phyloP scores from a whole-genome alignment of 2,329 filamentous ascomycete species.

The Nothophoma quercina region DNA sequence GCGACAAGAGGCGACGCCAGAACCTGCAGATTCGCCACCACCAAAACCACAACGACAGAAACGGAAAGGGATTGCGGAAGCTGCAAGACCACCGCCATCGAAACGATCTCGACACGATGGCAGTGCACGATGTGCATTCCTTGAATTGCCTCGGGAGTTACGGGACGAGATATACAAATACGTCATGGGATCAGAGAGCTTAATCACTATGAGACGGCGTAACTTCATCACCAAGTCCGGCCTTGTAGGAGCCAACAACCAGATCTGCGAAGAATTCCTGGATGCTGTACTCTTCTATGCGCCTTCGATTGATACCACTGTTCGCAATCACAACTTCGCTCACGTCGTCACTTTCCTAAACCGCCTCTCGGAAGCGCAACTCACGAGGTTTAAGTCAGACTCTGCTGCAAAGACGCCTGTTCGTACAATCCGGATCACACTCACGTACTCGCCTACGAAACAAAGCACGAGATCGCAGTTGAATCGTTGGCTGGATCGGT shows the following conservation, averaged over 20 bases:
- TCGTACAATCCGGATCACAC: background rate
- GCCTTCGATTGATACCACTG: conserved; percentile 19
- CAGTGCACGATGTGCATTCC: too few species aligned
- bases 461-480: conserved; percentile 15
- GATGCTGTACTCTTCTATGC: conserved; percentile 24
- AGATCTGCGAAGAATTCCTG: conserved; percentile 22
- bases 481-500: conserved; percentile 21
- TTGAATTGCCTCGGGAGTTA: conserved; percentile 26
- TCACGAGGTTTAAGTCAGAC: background rate
- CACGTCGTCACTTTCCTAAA: conserved; percentile 28
- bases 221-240: conserved; percentile 21
- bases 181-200: conserved; percentile 9
- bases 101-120: too few species aligned
- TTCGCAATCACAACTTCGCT: conserved; percentile 28
- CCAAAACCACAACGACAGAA: too few species aligned
- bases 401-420: background rate
- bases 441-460: conserved; percentile 13
- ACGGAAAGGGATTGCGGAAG: too few species aligned
- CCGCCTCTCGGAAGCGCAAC: conserved; percentile 21
- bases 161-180: conserved; percentile 29
- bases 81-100: too few species aligned
- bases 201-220: conserved; percentile 9
- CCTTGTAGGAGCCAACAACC: conserved; percentile 19
- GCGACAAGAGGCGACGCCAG: too few species aligned
- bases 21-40: too few species aligned